Evolutionary conservation across 2,329 filamentous ascomycete species (phyloP), one percentile per base, ranked within the genome.

Genomic region (Cordyceps pruinosa): DNA sequence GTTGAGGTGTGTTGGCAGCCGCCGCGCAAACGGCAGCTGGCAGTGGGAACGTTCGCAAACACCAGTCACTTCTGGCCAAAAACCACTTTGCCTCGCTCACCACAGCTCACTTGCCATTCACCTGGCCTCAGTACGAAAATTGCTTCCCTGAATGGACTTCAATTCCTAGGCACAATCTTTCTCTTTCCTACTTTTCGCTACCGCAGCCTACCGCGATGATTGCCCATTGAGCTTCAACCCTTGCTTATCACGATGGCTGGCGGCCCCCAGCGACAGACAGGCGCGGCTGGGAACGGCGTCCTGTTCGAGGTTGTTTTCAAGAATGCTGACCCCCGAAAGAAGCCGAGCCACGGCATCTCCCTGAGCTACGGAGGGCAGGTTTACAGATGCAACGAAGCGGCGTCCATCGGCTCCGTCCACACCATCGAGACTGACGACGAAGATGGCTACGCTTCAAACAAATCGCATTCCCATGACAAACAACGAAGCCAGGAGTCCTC

Each of bases 371-470:
- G 34, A 4, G 54, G 54, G 9, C 45, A 56, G 25, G 37, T 44
- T 6, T 56, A 56, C 46, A 41, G 34, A 5, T 53, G 42, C 48
- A 34, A 41, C 5, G 42, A 53, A 26, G 41, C 48, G 9, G 41
- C 26, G 15, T 48, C 42, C 3, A 23, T 48, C 15, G 50, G 51
- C 21, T 58, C 57, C 5, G 48, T 55, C 48, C 41, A 50, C 28
- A 52, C 48, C 45, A 56, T 53, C 41, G n/a, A 56, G 41, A 56
- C 28, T 10, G 57, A 60, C 23, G 55, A 59, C 12, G 56, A 57
- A 13, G 47, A 50, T 4, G 50, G 50, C n/a, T 12, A 23, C 2
- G 44, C 30, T 15, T 21, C 21, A 26, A 49, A 35, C 35, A 42
- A 25, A 10, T 21, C 28, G 4, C 19, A 2, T 8, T n/a, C 3